Evolutionary conservation across 2,329 filamentous ascomycete species (phyloP), one percentile per base, ranked within the genome.

Genomic region (Westerdykella aurantiaca): DNA sequence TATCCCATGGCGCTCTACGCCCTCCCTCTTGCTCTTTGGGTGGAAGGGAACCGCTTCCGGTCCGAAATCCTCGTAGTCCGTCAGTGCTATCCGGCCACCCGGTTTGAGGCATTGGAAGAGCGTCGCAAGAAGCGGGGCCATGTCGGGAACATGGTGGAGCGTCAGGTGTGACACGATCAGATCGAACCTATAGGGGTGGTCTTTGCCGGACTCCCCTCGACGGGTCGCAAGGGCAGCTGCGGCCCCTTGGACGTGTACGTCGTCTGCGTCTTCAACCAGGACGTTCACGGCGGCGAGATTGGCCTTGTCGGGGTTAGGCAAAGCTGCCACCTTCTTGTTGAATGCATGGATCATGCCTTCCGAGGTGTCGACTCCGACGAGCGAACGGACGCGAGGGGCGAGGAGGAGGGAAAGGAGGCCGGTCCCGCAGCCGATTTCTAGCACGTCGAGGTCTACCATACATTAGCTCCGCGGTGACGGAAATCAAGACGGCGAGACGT

Each of bases 351-450:
- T 74, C 78, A 81, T 81, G 41, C 76, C 77, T 13, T 69, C 56
- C 2, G 77, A 72, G 0, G 75, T 71, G 49, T 81, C 78, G 16
- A 81, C 68, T 34, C 77, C 77, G 2, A 77, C 69, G 5, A 80
- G 56, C 6, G 65, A 67, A 34, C 66, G 69, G 5, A 74, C 70
- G 25, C 72, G 60, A 0, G 76, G 75, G 0, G 76, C 71, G 2
- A 79, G 62, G 7, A 62, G 65, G 38, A 77, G 66, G 9, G 73
- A 75, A 18, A 81, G 69, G 0, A 79, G 69, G 7, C 77, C 77
- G 4, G 77, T 80, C 39, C 77, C 77, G 50, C 75, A 78, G 41
- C 77, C 77, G 14, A 80, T 71, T 58, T 80, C 78, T 2, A 81
- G 72, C 6, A 80, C 69, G 44, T 76, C 67, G 22, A 73, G 56